These are phyloP conservation scores for Kwoniella sp. DNA, from an alignment of 768 basidiomycete species.

Conservation along the genomic window DNA sequence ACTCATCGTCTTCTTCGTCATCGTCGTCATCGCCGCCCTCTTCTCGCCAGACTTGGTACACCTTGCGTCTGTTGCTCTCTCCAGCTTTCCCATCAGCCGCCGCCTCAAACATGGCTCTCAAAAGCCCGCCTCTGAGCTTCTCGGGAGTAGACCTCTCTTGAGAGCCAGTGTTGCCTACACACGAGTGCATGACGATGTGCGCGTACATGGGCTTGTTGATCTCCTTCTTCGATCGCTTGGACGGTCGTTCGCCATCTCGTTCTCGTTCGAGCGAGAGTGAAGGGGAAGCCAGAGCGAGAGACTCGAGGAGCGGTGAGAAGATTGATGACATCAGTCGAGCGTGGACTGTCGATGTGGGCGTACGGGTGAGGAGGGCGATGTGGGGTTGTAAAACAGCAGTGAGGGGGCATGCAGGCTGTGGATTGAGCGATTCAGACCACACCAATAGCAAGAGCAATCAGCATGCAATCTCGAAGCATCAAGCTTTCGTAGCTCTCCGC, in stretches of 20 bases:
- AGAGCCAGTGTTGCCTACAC: slow-evolving; percentile 57
- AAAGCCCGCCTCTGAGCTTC: slow-evolving; percentile 59
- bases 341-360: slow-evolving; percentile 67
- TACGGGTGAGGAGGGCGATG: slow-evolving; percentile 69
- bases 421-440: neutral
- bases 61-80: slow-evolving; percentile 75
- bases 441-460: no score
- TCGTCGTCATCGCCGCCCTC: slow-evolving; percentile 56
- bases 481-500: no score
- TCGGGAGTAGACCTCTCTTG: slow-evolving; percentile 37
- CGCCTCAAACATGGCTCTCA: slow-evolving; percentile 69
- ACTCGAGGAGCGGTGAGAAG: slow-evolving; percentile 69
- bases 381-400: slow-evolving; percentile 70
- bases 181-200: slow-evolving; percentile 63
- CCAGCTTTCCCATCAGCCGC: slow-evolving; percentile 67
- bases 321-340: slow-evolving; percentile 71
- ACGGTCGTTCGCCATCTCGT: slow-evolving; percentile 55
- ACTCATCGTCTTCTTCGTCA: slow-evolving; percentile 25
- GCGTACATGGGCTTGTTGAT: slow-evolving; percentile 57
- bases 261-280: slow-evolving; percentile 57
- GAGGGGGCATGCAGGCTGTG: slow-evolving; percentile 60
- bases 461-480: no score
- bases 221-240: slow-evolving; percentile 55
- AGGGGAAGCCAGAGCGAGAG: slow-evolving; percentile 58
- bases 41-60: slow-evolving; percentile 79